Conservation (phyloP, 768 basidiomycete species). For the Lentinula guzmanii region DNA sequence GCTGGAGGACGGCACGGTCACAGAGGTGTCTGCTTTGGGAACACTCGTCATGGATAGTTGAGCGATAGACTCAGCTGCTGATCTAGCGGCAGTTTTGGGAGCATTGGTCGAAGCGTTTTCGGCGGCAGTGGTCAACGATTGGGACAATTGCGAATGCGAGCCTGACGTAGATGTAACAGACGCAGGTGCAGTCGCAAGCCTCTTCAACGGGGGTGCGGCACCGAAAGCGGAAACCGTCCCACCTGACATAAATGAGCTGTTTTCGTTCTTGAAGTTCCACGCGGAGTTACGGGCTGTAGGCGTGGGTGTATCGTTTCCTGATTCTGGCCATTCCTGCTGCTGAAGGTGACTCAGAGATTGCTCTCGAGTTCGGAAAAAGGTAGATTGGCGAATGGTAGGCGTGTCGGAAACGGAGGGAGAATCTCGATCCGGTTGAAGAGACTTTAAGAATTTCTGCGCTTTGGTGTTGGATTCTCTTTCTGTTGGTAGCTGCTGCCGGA, state of each 20-base stretch:
- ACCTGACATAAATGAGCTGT: not conserved
- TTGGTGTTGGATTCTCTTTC: not conserved
- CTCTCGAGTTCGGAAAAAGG: not conserved
- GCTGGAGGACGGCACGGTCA: not conserved
- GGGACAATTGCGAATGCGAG: not conserved
- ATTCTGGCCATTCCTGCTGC: conserved; percentile 3
- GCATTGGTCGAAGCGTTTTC: not conserved
- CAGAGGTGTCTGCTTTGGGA: not conserved
- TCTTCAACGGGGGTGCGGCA: conserved; percentile 3
- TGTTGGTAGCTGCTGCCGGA: not conserved
- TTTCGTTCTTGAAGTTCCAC: conserved; percentile 1
- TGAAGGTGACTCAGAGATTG: not conserved
- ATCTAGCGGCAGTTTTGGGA: not conserved
- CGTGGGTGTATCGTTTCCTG: conserved; percentile 5
- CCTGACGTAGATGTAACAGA: not conserved
- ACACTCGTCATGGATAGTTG: not conserved
- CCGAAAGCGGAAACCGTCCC: not conserved
- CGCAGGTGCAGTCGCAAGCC: conserved; percentile 2
- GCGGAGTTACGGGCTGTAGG: not conserved
- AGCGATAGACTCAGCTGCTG: not conserved
- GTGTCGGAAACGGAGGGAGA: not conserved
- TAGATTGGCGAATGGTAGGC: conserved; percentile 5
- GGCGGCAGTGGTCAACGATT: not conserved
- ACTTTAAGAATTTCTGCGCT: not conserved
- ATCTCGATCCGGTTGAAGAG: not conserved